Evolutionary conservation across 805 yeast species (phyloP), one percentile per base, ranked within the genome.

Genomic region (Candida montana): DNA sequence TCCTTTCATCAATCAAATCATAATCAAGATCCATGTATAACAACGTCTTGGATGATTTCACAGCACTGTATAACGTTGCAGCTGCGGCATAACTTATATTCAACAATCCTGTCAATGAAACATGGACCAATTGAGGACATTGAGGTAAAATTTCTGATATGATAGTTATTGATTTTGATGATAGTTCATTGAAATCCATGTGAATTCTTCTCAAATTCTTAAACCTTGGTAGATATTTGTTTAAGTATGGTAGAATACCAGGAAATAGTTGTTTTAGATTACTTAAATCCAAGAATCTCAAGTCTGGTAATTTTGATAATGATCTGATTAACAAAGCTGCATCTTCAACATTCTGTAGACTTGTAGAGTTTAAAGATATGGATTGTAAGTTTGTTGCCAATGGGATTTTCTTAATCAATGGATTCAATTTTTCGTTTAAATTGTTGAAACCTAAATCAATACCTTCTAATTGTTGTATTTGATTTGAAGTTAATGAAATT

Each of bases 371-470:
- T 44, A 86, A 59, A 37, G 95, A 81, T 30, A 83, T 57, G 52
- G 78, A 74, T 38, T 64, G 55, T 45, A 77, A 51, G 16, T 64
- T 41, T 3, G 44, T 13, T 8, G 51, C 48, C 31, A 31, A 40
- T 18, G 39, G 35, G 1, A 50, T 40, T 27, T 42, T 51, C 39
- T 53, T 56, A 19, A 52, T 52, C 35, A 56, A 37, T 15, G 58
- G 57, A 21, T 52, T 53, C 32, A 55, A 35, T 53, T 61, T 45
- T 57, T 56, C 42, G 59, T 58, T 54, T 29, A 83, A 62, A 57
- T 86, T 90, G 57, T 90, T 90, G 55, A 82, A 90, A 3, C 95
- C 95, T 17, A 90, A 53, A 65, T 89, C 96, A 6, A 90, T 61
- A 4, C 96, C 96, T 48, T 76, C 63, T 19, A 76, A 70, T 17